Base-by-base conservation (phyloP, 2,329 filamentous ascomycete genomes). In the Clarireedia hainanense region DNA sequence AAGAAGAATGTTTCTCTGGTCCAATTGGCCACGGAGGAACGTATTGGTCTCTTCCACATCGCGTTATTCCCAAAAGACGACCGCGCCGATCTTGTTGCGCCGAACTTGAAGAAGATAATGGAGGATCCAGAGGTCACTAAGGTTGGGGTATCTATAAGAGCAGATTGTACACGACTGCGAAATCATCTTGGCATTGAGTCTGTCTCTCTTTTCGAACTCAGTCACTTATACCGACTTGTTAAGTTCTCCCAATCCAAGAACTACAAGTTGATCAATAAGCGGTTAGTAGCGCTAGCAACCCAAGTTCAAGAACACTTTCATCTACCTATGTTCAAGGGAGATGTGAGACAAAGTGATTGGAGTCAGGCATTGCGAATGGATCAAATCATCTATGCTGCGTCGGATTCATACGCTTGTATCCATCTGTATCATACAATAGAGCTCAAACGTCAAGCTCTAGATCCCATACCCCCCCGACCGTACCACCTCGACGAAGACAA, bases 41-140 rank as follows among this genome's bases (percentile, higher is more conserved):
- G 83, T 14, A 85, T 96, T 49, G 89, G 79, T 0, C 77, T 96
- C 0, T 91, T 96, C 62, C 92, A 96, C 62, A 71, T 96, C 52
- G 86, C 89, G 2, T 63, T 84, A 2, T 89, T 82, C 63, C 70
- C 74, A 2, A 69, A 74, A 1, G 69, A 69, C 14, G 71, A 68
- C 0, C 56, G 64, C 0, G 69, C 73, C 6, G 79, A 85, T 23
- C 74, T 92, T 26, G 77, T 91, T n/a, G 78, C 85, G 1, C 87
- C 88, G 0, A 80, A 83, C 0, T 77, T 96, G 48, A 83, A 79
- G 58, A 74, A 75, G 54, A 80, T 96, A 46, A 80, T 96, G 69
- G 87, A 91, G 68, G 82, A 88, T 49, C 72, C 82, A 0, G 69
- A 74, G 1, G 77, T 95, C 56, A 80, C 79, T 40, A 96, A 96